Base-by-base conservation (phyloP, 495 filamentous ascomycete genomes). In the Bryoglossum gracile region DNA sequence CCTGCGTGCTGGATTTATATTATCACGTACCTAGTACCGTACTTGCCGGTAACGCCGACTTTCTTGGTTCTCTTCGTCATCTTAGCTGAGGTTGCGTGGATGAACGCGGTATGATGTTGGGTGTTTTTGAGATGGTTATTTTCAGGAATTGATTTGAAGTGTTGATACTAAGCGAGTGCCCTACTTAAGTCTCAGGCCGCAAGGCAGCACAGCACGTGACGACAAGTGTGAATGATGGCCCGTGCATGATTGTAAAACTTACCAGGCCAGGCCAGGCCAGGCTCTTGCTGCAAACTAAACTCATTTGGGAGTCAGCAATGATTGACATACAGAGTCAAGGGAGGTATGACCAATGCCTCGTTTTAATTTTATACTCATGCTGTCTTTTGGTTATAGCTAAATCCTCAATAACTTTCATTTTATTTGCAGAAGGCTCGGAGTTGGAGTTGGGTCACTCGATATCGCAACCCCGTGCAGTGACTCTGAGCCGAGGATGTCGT, bases 61-160 rank as follows among this genome's bases (percentile, higher is more conserved):
- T 95, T 95, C 85, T 94, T 94, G 46, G 89, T 95, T 75, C 89
- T 81, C 77, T 94, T 94, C 64, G 89, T 91, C 89, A 95, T 95
- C 69, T 82, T 88, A 78, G 67, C 69, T 46, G 50, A 43, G 49
- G 49, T 55, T 58, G 59, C 49, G 55, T 55, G 56, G 59, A 55
- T 53, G 48, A 50, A 54, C 49, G 46, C 14, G 43, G 36, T 13
- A 41, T 68, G 65, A 56, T 57, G 36, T 24, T 52, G 37, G 39
- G 34, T 37, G 44, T 40, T 38, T 33, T 23, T 40, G 41, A 28
- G 22, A 38, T 17, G 16, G 56, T 53, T 45, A 47, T 50, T 23
- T 50, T 56, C 51, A n/a, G n/a, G n/a, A n/a, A n/a, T n/a, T n/a
- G n/a, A n/a, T n/a, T n/a, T n/a, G n/a, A n/a, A 43, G 37, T 36